Evolutionary conservation across 2,329 filamentous ascomycete species (phyloP), one percentile per base, ranked within the genome.

Genomic region (Aspergillus calidoustus): DNA sequence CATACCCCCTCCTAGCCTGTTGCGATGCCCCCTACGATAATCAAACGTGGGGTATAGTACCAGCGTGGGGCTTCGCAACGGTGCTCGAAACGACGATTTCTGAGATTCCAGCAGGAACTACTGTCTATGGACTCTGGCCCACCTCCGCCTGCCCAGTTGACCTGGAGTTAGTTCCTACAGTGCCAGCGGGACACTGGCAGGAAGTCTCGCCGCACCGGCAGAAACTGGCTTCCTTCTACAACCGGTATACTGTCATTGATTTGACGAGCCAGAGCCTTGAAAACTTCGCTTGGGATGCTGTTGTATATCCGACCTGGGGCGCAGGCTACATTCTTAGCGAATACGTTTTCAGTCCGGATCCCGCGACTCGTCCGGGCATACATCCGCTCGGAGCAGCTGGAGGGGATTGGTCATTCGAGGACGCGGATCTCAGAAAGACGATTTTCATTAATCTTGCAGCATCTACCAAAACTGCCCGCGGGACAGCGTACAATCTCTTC

Each of bases 11-110:
- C 0, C 81, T 80, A 0, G 11, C 64, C 0, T 65, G 67, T n/a
- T 73, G 74, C 44, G 63, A 66, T 25, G 54, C 59, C 0, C 67
- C 68, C 17, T 68, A 70, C 64, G 74, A 83, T 65, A 31, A 53
- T 3, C 48, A 68, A 3, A 66, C 68, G 15, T 83, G 81, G 72
- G 81, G 80, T 5, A 80, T 82, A 61, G 79, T 80, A 13, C 78
- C 79, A 46, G 79, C 76, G n/a, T 84, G 82, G 81, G 82, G 82
- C 0, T 82, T 79, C 58, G 81, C 76, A 7, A 69, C 74, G 23
- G 76, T 83, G 5, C 49, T 79, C 7, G 78, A 80, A 4, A 80
- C 75, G n/a, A 82, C 72, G 0, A 69, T 80, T 5, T 54, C 71
- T 1, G 44, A 13, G 4, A 67, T 83, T 1, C 49, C 69, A 1